These are phyloP conservation scores for Globisporangium alternatum DNA, from an alignment of 352 stramenopile species.

Conservation along the genomic window DNA sequence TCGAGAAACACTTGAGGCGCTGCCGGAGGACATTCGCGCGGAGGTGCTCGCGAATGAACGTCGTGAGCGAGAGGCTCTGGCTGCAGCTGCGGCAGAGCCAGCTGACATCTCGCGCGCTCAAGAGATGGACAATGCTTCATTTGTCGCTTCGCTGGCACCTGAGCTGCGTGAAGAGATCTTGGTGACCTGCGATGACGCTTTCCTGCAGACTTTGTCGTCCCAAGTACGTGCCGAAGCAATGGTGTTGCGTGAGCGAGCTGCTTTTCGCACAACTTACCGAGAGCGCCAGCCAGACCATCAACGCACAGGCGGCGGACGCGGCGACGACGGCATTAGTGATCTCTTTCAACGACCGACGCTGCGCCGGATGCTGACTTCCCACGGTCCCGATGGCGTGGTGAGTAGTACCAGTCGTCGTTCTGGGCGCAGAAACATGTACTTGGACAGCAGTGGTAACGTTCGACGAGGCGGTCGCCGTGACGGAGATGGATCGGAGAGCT, in stretches of 20 bases:
- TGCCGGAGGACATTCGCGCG: constrained; percentile 96
- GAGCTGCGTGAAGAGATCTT: constrained; percentile 97
- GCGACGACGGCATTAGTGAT: constrained; percentile 52
- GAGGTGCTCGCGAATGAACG: constrained; percentile 97
- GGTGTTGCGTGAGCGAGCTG: constrained; percentile 92
- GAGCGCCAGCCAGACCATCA: constrained; percentile 40
- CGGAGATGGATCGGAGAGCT: constrained; percentile 27
- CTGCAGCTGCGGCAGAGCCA: constrained; percentile 59
- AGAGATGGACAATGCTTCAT: constrained; percentile 99
- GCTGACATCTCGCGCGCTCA: constrained; percentile 94
- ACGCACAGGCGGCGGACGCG: constrained; percentile 20
- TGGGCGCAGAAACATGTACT: constrained; percentile 33
- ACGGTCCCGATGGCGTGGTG: constrained; percentile 45
- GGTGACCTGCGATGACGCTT: constrained; percentile 93
- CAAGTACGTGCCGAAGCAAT: constrained; percentile 95
- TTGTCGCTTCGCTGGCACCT: constrained; percentile 94
- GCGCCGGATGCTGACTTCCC: constrained; percentile 78
- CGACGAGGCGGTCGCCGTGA: constrained; percentile 36
- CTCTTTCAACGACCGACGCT: constrained; percentile 74
- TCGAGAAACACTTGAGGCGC: constrained; percentile 93
- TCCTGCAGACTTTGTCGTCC: constrained; percentile 93
- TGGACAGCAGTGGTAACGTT: constrained; percentile 34
- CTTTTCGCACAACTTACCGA: constrained; percentile 69
- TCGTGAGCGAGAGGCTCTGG: constrained; percentile 82
- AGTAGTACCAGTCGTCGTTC: constrained; percentile 36